phyloP scores from a whole-genome alignment of 257 asterid species.

The Eucommia ulmoides region DNA sequence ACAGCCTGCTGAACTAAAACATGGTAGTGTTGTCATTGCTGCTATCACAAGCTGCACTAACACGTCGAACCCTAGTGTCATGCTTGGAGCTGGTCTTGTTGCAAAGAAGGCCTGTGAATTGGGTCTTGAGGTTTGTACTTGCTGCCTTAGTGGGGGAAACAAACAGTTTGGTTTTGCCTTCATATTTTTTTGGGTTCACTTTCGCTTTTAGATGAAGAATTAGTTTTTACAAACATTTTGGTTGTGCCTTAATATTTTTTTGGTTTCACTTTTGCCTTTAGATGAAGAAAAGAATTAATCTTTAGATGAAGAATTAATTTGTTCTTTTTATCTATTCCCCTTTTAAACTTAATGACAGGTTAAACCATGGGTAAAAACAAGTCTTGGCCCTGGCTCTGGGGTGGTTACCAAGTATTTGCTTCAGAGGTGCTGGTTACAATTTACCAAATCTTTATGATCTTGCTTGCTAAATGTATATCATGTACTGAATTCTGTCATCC shows the following conservation, averaged over 20 bases:
- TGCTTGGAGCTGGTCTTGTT: slow-evolving; percentile 98
- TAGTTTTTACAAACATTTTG: background rate
- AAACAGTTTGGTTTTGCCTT: no score
- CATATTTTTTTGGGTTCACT: background rate
- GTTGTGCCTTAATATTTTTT: no score
- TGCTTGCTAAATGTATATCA: background rate
- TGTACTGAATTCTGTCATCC: slow-evolving; percentile 7
- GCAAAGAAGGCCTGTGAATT: slow-evolving; percentile 90
- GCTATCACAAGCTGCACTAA: slow-evolving; percentile 94
- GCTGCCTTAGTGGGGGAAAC: no score
- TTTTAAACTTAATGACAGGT: slow-evolving; percentile 34
- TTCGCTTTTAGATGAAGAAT: background rate
- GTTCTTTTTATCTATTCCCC: slow-evolving; percentile 1
- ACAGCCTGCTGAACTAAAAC: slow-evolving; percentile 73
- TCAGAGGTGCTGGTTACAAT: slow-evolving; percentile 41
- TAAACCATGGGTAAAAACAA: slow-evolving; percentile 93
- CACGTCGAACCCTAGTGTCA: slow-evolving; percentile 96
- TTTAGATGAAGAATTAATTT: no score
- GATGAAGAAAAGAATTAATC: no score
- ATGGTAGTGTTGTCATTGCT: slow-evolving; percentile 92
- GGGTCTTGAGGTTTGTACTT: slow-evolving; percentile 74
- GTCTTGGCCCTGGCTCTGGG: slow-evolving; percentile 98
- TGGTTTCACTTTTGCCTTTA: no score
- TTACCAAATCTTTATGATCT: background rate
- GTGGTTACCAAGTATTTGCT: slow-evolving; percentile 85